These are phyloP conservation scores for Penicillium turbatum DNA, from an alignment of 495 filamentous ascomycete genomes.

Conservation along the genomic window DNA sequence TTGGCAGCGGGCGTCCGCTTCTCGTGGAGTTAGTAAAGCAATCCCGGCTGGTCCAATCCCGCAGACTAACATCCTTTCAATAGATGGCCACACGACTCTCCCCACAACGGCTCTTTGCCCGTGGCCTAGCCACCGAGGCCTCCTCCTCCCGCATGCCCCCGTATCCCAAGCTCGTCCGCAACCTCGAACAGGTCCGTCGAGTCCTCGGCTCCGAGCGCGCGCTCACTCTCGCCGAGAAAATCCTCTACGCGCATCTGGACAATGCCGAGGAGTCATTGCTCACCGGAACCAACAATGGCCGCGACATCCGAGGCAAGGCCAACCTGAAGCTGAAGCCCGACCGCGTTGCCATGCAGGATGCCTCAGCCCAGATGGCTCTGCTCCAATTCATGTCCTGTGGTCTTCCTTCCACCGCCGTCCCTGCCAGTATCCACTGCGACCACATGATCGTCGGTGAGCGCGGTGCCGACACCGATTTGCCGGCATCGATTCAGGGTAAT, in stretches of 20 bases:
- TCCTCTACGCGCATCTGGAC: conserved; percentile 91
- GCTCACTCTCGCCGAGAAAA: conserved; percentile 93
- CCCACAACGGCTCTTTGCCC: conserved; percentile 24
- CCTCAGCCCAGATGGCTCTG: conserved; percentile 95
- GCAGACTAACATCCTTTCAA: background rate
- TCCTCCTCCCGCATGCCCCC: conserved; percentile 32
- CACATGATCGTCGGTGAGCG: conserved; percentile 93
- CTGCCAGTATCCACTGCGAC: conserved; percentile 97
- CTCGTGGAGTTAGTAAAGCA: conserved; percentile 27
- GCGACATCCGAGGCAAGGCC: conserved; percentile 73
- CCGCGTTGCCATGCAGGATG: conserved; percentile 98
- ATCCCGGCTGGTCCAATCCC: background rate
- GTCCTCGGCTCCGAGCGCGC: conserved; percentile 42
- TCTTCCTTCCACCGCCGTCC: conserved; percentile 85
- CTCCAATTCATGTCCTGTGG: conserved; percentile 98
- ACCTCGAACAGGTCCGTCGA: conserved; percentile 30
- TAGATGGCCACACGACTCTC: conserved; percentile 29
- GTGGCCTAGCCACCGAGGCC: conserved; percentile 31
- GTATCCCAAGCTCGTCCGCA: conserved; percentile 31
- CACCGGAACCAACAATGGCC: conserved; percentile 56
- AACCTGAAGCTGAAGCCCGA: conserved; percentile 98
- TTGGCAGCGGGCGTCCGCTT: conserved; percentile 31
- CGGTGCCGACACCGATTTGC: conserved; percentile 84
- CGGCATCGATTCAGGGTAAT: conserved; percentile 83
- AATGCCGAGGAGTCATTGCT: conserved; percentile 59